Evolutionary conservation across 2,329 filamentous ascomycete species (phyloP), one percentile per base, ranked within the genome.

Genomic region (Teratosphaeria destructans): DNA sequence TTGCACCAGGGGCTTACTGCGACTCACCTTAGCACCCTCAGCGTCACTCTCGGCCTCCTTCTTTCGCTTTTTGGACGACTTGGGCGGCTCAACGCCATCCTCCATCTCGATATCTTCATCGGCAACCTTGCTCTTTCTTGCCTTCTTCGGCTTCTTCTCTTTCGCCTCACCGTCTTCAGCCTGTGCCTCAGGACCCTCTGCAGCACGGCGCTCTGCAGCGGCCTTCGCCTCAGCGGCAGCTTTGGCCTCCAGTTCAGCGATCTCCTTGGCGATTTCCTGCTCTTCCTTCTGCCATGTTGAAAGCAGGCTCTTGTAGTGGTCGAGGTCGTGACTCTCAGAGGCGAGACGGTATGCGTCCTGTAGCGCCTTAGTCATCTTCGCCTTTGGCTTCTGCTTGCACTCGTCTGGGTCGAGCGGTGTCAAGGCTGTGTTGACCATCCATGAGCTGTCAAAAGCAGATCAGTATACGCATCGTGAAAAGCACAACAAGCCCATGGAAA

Each of bases 371-470:
- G 84, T 83, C 79, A 88, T 86, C 78, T 95, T 95, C 60, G 77
- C 75, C 64, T 86, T 86, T 57, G 88, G 78, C 27, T 85, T 79
- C 57, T 84, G 83, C 64, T 92, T 86, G 65, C 70, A 71, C 29
- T 86, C 85, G 57, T 87, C 85, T 14, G 88, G 78, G 60, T 91
- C 85, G 57, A 97, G 84, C 39, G 90, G 86, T 39, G 85, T 84
- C 43, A 99, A 81, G 61, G 90, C 86, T 26, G 85, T 88, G 74
- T 97, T 96, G 62, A 86, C 82, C 65, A 93, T 89, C 93, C 93
- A 99, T 43, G 89, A 89, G 76, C 94, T 99, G 67, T 60, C 16
- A 60, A 39, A 39, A 35, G 5, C 32, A 57, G 3, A 34, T 61
- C 57, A 61, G 56, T 39, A 54, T 61, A 29, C 57, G 59, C 54